A percentile compares a stretch with the other conserved stretches of the same genome.
Evolutionary conservation across 2,329 filamentous ascomycete genomes (phyloP).

Genomic region (Venturia oleaginea): DNA sequence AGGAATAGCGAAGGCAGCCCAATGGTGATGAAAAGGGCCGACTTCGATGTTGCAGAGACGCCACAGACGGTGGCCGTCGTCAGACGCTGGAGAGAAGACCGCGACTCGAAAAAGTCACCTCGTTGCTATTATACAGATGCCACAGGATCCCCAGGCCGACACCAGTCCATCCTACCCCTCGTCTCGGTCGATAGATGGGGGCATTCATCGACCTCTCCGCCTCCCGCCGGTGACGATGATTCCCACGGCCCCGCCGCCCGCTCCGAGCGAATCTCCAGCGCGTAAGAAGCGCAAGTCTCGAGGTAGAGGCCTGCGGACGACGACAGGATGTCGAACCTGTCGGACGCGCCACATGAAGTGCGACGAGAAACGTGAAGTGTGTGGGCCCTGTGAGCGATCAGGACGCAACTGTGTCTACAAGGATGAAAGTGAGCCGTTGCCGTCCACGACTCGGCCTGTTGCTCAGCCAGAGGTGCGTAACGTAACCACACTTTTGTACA

Average conservation of each 20-base stretch:
- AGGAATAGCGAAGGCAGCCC: neutral
- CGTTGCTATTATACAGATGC: neutral
- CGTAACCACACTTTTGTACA: neutral
- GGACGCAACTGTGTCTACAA: conserved; percentile 4
- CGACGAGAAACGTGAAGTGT: neutral
- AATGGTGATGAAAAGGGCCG: neutral
- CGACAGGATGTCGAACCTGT: conserved; percentile 38
- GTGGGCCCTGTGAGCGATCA: conserved; percentile 3
- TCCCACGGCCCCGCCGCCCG: neutral
- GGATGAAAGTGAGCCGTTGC: neutral
- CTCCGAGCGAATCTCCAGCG: conserved; percentile 18
- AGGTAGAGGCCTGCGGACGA: conserved; percentile 35
- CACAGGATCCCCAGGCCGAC: neutral
- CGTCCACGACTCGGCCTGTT: neutral
- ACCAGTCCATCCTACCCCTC: neutral
- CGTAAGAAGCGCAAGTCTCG: conserved; percentile 32
- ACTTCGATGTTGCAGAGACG: neutral
- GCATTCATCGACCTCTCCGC: neutral
- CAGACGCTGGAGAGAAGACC: neutral
- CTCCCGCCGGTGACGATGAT: neutral
- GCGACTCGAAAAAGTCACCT: neutral
- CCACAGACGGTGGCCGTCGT: neutral
- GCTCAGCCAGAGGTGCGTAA: neutral
- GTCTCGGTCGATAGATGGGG: neutral
- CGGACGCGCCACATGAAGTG: conserved; percentile 43